Evolutionary conservation across 495 filamentous ascomycete species (phyloP).

Genomic region (Penicillium arizonense): DNA sequence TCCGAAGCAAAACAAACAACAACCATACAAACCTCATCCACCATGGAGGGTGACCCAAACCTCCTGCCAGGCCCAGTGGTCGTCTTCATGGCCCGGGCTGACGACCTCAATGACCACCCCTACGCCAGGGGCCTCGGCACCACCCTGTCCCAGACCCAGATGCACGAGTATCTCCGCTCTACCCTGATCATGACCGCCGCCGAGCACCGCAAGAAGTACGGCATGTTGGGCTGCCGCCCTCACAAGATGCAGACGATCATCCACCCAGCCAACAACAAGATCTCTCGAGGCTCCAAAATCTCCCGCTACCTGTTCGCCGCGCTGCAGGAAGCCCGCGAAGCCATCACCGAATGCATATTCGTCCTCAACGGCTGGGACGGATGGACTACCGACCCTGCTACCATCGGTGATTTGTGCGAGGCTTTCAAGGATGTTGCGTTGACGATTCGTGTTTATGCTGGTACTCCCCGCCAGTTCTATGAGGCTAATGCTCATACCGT

Average conservation of each 20-base stretch:
- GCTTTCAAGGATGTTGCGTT: not conserved
- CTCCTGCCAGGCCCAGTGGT: not conserved
- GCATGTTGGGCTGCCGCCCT: not conserved
- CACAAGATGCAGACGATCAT: conserved; percentile 5
- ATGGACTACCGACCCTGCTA: not conserved
- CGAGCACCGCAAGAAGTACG: conserved; percentile 5
- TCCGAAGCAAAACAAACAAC: not conserved
- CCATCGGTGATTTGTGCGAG: not conserved
- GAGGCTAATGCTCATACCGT: conserved; percentile 2
- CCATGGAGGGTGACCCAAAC: too few species aligned
- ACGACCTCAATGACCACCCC: not conserved
- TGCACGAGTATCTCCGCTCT: conserved; percentile 5
- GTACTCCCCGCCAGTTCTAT: not conserved
- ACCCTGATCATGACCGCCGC: not conserved
- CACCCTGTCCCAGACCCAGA: not conserved
- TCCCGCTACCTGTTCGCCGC: not conserved
- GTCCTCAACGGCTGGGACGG: not conserved
- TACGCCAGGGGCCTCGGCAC: not conserved
- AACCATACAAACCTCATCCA: not conserved
- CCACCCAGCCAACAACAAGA: not conserved
- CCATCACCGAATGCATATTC: not conserved
- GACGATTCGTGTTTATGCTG: not conserved
- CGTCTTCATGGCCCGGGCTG: conserved; percentile 3
- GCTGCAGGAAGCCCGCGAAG: conserved; percentile 1
- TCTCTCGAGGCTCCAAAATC: not conserved